These are phyloP conservation scores for Pezicula rhizophila DNA, from an alignment of 2,329 filamentous ascomycete species.

Conservation along the genomic window DNA sequence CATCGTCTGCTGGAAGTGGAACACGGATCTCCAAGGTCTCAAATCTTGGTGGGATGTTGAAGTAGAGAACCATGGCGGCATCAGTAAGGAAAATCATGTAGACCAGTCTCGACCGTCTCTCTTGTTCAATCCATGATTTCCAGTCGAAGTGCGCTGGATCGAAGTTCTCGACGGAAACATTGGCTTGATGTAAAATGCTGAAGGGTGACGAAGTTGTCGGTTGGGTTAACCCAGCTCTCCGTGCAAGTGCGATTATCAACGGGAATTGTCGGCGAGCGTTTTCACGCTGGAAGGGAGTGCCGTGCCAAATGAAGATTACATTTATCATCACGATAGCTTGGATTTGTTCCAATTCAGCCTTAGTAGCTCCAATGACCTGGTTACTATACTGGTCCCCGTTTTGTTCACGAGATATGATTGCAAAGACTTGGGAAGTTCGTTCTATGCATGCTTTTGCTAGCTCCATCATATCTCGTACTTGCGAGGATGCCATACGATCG, in stretches of 20 bases:
- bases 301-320: slow-evolving; percentile 63
- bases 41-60: slow-evolving; percentile 60
- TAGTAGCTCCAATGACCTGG: slow-evolving; percentile 30
- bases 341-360: slow-evolving; percentile 55
- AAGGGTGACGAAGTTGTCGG: slow-evolving; percentile 44
- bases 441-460: slow-evolving; percentile 53
- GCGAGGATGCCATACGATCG: slow-evolving; percentile 48
- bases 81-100: slow-evolving; percentile 61
- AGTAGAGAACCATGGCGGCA: slow-evolving; percentile 61
- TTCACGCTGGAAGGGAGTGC: slow-evolving; percentile 58
- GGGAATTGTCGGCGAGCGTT: slow-evolving; percentile 54
- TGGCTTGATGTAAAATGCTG: slow-evolving; percentile 56
- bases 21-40: slow-evolving; percentile 58
- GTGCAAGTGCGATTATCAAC: slow-evolving; percentile 49
- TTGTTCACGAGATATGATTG: slow-evolving; percentile 34
- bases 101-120: slow-evolving; percentile 60
- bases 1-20: slow-evolving; percentile 67
- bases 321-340: slow-evolving; percentile 60
- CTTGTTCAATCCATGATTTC: slow-evolving; percentile 63
- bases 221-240: slow-evolving; percentile 49
- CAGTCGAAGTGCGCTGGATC: slow-evolving; percentile 55
- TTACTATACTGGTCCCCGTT: slow-evolving; percentile 33
- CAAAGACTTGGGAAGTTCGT: slow-evolving; percentile 46
- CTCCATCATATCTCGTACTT: slow-evolving; percentile 65
- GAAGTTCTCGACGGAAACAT: slow-evolving; percentile 39